Conservation (phyloP, 345 rosid genomes). For the Ceriops tagal region DNA sequence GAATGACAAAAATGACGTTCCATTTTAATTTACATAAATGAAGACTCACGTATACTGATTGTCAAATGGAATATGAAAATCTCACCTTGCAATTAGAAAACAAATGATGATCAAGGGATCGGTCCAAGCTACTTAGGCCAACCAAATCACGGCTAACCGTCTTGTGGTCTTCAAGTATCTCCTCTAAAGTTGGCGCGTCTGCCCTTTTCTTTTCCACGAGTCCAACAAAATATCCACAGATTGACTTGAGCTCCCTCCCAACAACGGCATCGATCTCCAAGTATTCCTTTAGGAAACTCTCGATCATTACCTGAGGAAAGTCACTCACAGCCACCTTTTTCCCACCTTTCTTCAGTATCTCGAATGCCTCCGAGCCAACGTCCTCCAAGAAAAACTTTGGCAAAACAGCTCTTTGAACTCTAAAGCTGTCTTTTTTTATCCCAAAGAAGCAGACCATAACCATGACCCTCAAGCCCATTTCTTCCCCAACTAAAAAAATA, state of each 20-base stretch:
- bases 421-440: constrained; percentile 24
- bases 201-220: constrained; percentile 16
- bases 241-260: constrained; percentile 20
- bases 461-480: constrained; percentile 24
- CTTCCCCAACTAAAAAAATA: constrained; percentile 19
- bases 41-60: too few species aligned
- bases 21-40: too few species aligned
- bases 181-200: neutral
- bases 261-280: constrained; percentile 23
- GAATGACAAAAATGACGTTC: too few species aligned
- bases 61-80: too few species aligned
- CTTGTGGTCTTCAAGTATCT: constrained; percentile 1
- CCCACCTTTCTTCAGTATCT: constrained; percentile 18
- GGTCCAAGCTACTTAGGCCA: constrained; percentile 13
- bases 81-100: constrained; percentile 26
- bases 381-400: constrained; percentile 38
- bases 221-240: constrained; percentile 26
- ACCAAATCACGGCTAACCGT: neutral
- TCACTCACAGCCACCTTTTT: constrained; percentile 25
- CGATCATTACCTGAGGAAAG: constrained; percentile 27
- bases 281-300: constrained; percentile 27
- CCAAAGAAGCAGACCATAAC: constrained; percentile 31
- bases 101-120: constrained; percentile 15
- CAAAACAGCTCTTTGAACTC: constrained; percentile 32
- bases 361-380: constrained; percentile 25